Conservation (phyloP, 768 basidiomycete genomes). For the Nidularia pulvinata region DNA sequence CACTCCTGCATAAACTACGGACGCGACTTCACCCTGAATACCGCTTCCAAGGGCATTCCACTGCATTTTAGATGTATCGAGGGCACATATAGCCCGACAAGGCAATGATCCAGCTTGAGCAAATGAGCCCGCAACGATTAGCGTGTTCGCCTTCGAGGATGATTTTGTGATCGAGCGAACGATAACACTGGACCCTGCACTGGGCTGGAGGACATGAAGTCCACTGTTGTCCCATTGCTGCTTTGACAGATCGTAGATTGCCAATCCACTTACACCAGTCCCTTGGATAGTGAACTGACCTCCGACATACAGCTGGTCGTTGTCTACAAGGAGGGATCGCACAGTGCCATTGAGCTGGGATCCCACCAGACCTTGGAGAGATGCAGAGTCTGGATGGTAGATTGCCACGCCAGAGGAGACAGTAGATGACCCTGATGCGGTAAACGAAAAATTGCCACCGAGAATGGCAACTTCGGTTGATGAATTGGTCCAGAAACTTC, state of each 20-base stretch:
- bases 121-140: conserved; percentile 92
- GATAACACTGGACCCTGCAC: conserved; percentile 53
- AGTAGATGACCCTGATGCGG: conserved; percentile 31
- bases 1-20: conserved; percentile 83
- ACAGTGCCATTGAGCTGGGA: conserved; percentile 75
- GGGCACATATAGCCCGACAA: conserved; percentile 80
- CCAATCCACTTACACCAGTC: conserved; percentile 65
- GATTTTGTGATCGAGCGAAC: conserved; percentile 75
- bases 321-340: conserved; percentile 70
- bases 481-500: conserved; percentile 89
- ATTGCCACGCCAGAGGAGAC: conserved; percentile 61
- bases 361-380: conserved; percentile 56
- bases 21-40: conserved; percentile 77
- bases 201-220: conserved; percentile 60
- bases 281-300: conserved; percentile 75
- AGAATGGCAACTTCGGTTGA: conserved; percentile 69
- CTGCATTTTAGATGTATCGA: conserved; percentile 64
- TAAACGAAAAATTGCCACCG: conserved; percentile 88
- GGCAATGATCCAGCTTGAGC: conserved; percentile 69
- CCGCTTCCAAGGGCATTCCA: conserved; percentile 85
- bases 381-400: conserved; percentile 58
- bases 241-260: conserved; percentile 73
- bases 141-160: conserved; percentile 50
- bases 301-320: conserved; percentile 75
- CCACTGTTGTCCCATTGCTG: conserved; percentile 62